Base-by-base conservation (phyloP, 2,329 filamentous ascomycete genomes). In the Pseudopyricularia cyperi region DNA sequence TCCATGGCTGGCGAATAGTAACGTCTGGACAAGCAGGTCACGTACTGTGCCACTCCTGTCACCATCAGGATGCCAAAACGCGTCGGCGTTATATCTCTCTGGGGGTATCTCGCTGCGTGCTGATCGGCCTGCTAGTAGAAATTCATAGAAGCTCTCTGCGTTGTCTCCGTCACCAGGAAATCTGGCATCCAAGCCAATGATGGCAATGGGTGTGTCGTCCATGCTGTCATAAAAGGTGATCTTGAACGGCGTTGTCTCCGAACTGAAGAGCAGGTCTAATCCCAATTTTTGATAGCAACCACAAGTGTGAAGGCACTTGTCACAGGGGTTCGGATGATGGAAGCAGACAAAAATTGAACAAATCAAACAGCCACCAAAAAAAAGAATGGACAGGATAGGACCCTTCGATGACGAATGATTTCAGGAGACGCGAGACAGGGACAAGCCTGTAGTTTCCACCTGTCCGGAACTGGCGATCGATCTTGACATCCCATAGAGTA, bases 31-130 rank as follows among this genome's bases (percentile, higher is more conserved):
- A 12, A n/a, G n/a, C n/a, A n/a, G n/a, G 37, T 4, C 9, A 49
- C 47, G 12, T 39, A 64, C 60, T 30, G 58, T 56, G 12, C 62
- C 62, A 39, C 55, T 58, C 50, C 60, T 59, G 19, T 60, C 52
- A 19, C 57, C 55, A 26, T 64, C 56, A 0, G 60, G 61, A 30
- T 65, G 62, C 57, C 58, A 65, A 49, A 65, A 65, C 0, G 61
- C 60, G 14, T 63, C 58, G 26, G 57, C 55, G 17, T 64, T 60
- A 55, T 61, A 65, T 50, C 63, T 56, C 14, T 64, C 61, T 12
- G 46, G 46, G 2, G 63, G 61, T 3, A 64, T 55, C 26, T 60
- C 56, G 7, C 55, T 59, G 37, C 58, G 54, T 2, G 60, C 62
- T 9, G 59, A 61, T 42, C 60, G 58, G 30, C 61, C 59, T 14